Evolutionary conservation across 345 rosid species (phyloP).

Genomic region (Boechera stricta): DNA sequence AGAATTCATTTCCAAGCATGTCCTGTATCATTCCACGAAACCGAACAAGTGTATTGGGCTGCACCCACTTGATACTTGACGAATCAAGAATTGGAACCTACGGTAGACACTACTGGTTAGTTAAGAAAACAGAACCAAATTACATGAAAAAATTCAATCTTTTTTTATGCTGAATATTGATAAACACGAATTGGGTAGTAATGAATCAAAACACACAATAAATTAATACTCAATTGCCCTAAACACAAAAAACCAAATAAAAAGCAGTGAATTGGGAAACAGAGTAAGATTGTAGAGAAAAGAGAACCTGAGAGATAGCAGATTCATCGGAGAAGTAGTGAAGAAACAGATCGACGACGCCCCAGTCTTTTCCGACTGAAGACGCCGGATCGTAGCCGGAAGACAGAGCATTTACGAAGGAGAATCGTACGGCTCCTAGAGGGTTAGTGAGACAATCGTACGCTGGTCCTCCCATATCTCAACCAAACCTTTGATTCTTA

Average conservation of each 20-base stretch:
- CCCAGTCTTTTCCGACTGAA: conserved; percentile 92
- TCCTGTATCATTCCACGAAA: conserved; percentile 97
- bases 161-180: background rate
- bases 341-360: conserved; percentile 77
- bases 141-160: background rate
- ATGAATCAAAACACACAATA: background rate
- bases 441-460: conserved; percentile 89
- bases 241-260: background rate
- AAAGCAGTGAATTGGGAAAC: background rate
- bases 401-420: conserved; percentile 72
- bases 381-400: conserved; percentile 67
- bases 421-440: conserved; percentile 80
- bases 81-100: conserved; percentile 77
- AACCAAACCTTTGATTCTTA: background rate
- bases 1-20: conserved; percentile 95
- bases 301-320: conserved; percentile 59
- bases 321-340: conserved; percentile 70
- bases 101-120: background rate
- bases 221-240: background rate
- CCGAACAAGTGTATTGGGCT: conserved; percentile 74
- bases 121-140: background rate
- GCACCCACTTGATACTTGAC: conserved; percentile 56
- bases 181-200: background rate
- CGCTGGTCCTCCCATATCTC: conserved; percentile 74
- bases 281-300: background rate